Conservation (phyloP, 192 early-diverging fungal genomes). For the Diversispora epigaea region DNA sequence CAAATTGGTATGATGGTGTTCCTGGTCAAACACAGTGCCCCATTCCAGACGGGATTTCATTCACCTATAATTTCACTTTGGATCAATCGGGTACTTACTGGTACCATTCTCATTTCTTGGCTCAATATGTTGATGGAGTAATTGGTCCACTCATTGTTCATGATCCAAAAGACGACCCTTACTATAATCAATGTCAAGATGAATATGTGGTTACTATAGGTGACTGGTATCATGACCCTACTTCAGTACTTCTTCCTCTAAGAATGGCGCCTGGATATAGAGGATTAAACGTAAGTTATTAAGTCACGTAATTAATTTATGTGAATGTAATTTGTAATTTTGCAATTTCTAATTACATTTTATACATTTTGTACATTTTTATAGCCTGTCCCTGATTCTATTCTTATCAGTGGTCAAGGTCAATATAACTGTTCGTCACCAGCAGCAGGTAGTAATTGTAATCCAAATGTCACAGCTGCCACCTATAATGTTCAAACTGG, state of each 20-base stretch:
- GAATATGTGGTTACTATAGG: neutral
- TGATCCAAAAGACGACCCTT: neutral
- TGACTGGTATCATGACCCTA: neutral
- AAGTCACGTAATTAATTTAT: neutral
- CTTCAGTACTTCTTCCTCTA: neutral
- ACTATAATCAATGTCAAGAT: neutral
- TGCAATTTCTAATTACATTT: neutral
- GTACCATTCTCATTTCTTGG: conserved; percentile 59
- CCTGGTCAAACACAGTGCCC: conserved; percentile 42
- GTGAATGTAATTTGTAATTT: neutral
- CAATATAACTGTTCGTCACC: neutral
- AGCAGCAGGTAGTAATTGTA: neutral
- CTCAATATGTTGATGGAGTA: neutral
- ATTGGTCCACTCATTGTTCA: neutral
- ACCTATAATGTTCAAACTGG: conserved; percentile 20
- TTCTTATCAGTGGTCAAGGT: neutral
- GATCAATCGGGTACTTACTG: conserved; percentile 44
- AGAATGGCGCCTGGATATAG: neutral
- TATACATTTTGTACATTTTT: neutral
- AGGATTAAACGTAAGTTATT: neutral
- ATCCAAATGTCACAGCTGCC: conserved; percentile 17
- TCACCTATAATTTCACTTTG: conserved; percentile 36
- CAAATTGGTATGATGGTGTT: conserved; percentile 52
- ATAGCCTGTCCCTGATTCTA: neutral
- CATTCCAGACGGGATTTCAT: conserved; percentile 33